A percentile compares a stretch with the other conserved stretches of the same genome.
Conservation (phyloP, 192 early-diverging fungal genomes). For the Coemansia sp. region DNA sequence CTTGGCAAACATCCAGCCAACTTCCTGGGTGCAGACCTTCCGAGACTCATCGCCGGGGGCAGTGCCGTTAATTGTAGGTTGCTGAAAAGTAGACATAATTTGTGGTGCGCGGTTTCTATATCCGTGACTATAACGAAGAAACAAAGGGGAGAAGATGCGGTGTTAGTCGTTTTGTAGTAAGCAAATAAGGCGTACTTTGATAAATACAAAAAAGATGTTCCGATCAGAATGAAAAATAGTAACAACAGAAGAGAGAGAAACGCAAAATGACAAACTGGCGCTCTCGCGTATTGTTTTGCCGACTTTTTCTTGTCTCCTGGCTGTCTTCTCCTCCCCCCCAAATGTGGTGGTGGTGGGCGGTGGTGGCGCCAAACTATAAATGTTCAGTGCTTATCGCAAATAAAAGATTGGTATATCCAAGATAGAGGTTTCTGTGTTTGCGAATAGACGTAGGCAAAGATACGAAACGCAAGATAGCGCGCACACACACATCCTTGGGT, state of each 20-base stretch:
- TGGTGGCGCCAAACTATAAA: too few relatives aligned
- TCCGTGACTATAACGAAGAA: neutral
- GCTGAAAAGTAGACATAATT: slow-evolving; percentile 35
- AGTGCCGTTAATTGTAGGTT: slow-evolving; percentile 39
- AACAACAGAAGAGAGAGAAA: neutral
- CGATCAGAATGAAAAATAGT: slow-evolving; percentile 5
- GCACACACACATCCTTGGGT: neutral
- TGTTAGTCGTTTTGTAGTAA: too few relatives aligned
- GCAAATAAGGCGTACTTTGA: slow-evolving; percentile 9
- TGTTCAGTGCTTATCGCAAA: too few relatives aligned
- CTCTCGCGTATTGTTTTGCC: neutral
- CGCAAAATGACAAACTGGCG: neutral
- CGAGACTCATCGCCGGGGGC: slow-evolving; percentile 24
- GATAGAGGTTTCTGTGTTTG: too few relatives aligned
- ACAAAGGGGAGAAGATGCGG: neutral
- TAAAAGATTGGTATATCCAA: too few relatives aligned
- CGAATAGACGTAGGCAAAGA: neutral
- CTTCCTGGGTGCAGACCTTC: slow-evolving; percentile 59
- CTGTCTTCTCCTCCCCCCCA: neutral
- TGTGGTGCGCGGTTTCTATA: slow-evolving; percentile 6
- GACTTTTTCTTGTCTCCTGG: neutral
- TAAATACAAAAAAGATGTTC: slow-evolving; percentile 9
- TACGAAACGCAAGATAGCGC: too few relatives aligned
- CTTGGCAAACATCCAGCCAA: slow-evolving; percentile 93
- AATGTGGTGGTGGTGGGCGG: neutral